Base-by-base conservation (phyloP, 106 monocot species). In the Dendrobium nobile region DNA sequence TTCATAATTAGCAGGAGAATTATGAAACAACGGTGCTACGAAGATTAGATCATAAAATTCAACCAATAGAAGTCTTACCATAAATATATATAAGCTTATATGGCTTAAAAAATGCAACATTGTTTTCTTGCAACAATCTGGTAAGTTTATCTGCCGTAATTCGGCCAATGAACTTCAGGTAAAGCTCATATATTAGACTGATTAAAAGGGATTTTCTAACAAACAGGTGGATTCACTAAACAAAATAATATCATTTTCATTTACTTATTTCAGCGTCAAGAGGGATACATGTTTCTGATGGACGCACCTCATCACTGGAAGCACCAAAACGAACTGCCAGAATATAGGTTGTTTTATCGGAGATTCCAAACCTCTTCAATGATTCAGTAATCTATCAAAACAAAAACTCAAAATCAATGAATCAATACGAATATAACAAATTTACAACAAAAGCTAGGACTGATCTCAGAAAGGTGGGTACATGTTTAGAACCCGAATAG, bases 291-390 rank as follows among this genome's bases (percentile, higher is more conserved):
- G 0, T 61, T 1, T 58, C 58, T 58, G 58, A 61, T 4, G 13
- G 13, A 22, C 41, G 4, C 85, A 96, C 96, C 87, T 93, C 90
- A 77, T 90, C 87, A 56, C 70, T n/a, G 78, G 90, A 86, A 76
- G 93, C 92, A 92, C 54, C 70, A 84, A 97, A 92, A 79, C 92
- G 80, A 81, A 90, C 97, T 24, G 91, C 94, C 83, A 97, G 97
- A 87, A 97, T 84, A 83, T 94, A 97, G 2, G 85, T 92, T 77
- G 90, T 92, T 27, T 82, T 84, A 27, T 94, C 88, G 40, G 94
- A 91, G 67, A 97, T 94, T 80, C 97, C 97, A 81, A 92, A 92
- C 75, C 94, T 87, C 88, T 94, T 97, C 78, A 97, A 85, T 24
- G 94, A 97, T 75, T 97, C 94, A 16, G 87, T 87, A 85, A 97